A percentile compares a stretch with the other conserved stretches of the same genome.
Conservation (phyloP, 202 grass and related monocot species). For the Schoenoplectus tabernaemontani region DNA sequence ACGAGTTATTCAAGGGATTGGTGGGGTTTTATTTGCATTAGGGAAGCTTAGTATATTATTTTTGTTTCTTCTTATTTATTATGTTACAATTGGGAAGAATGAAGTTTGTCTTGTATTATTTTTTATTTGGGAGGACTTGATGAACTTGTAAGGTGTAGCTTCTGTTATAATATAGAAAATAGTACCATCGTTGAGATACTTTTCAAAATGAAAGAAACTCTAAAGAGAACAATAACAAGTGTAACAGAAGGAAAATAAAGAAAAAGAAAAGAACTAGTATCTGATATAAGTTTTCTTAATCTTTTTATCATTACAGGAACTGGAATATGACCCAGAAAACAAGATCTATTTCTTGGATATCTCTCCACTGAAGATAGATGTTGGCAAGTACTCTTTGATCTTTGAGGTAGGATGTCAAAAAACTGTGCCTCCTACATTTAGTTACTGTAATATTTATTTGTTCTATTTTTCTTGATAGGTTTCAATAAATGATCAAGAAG, state of each 20-base stretch:
- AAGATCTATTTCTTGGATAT: slow-evolving; percentile 88
- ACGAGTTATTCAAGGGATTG: neutral
- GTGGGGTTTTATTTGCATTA: neutral
- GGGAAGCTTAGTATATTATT: neutral
- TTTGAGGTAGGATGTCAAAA: slow-evolving; percentile 64
- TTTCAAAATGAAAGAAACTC: neutral
- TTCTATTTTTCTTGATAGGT: slow-evolving; percentile 37
- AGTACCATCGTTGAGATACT: neutral
- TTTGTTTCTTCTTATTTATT: neutral
- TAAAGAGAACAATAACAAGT: neutral
- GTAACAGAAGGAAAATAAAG: neutral
- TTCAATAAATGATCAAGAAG: slow-evolving; percentile 54
- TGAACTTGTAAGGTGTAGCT: neutral
- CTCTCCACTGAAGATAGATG: slow-evolving; percentile 69
- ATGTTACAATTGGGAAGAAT: neutral
- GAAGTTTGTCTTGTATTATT: neutral
- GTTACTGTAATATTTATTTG: neutral
- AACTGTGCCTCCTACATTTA: slow-evolving; percentile 14
- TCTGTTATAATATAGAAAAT: neutral
- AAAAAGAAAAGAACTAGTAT: neutral
- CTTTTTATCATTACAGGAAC: slow-evolving; percentile 49
- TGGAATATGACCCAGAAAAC: slow-evolving; percentile 62
- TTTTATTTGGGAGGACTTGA: neutral
- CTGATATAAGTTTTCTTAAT: slow-evolving; percentile 14
- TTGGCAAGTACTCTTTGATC: slow-evolving; percentile 76